Evolutionary conservation across 306 rosid species (phyloP), one percentile per base, ranked within the genome.

Genomic region (Glycine soja): DNA sequence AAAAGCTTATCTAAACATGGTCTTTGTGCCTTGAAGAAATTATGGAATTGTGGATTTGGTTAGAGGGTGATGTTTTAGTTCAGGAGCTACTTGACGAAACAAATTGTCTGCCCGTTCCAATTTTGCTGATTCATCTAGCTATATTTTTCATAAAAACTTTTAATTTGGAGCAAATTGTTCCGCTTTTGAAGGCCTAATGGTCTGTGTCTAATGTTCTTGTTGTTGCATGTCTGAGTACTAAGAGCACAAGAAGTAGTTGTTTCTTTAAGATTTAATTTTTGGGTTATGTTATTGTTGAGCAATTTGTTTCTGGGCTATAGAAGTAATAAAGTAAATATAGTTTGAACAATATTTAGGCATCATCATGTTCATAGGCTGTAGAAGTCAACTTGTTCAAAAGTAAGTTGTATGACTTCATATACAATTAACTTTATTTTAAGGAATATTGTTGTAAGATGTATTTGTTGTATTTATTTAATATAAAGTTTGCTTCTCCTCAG

Each of bases 401-500:
- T 67, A 67, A 65, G 36, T 10, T 64, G 43, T 19, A 47, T 36
- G 54, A 74, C 69, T 48, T 63, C 57, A 5, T 54, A 12, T 52
- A 4, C 5, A 10, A 24, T 24, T 24, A 24, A 24, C 54, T 65
- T 68, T 74, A 9, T 68, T 42, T 50, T 19, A 15, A 75, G 30
- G 40, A 67, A 79, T 32, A 57, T 6, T 56, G 54, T 46, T 66
- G 68, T 52, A 30, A 56, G 38, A 64, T 65, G 50, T 38, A 4
- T 32, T 57, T 66, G 43, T 57, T 57, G 51, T 73, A 9, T 8
- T 34, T 15, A 54, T 76, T 32, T 32, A n/a, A 30, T 40, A 8
- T 77, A 54, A 34, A 63, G 40, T 50, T 69, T 84, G 48, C 68
- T 70, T 87, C n/a, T 78, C 77, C 46, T 74, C 4, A 8, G 13